A percentile compares a stretch with the other conserved stretches of the same genome.
Conservation (phyloP, 2,329 filamentous ascomycete genomes). For the Aureobasidium subglaciale region DNA sequence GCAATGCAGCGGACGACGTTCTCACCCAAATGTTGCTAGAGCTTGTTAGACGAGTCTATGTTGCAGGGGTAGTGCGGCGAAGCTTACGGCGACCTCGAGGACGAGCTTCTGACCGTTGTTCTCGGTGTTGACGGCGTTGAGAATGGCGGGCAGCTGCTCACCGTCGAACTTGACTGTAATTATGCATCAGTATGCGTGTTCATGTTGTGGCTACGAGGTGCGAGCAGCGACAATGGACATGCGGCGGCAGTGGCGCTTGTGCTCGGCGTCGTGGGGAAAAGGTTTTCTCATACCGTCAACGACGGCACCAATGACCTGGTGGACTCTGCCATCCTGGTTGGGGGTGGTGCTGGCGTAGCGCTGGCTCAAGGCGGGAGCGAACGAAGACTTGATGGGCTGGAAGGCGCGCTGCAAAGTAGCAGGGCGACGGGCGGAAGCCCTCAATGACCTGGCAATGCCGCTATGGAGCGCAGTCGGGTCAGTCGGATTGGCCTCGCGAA, state of each 20-base stretch:
- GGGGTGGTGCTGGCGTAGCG: constrained; percentile 54
- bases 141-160: constrained; percentile 89
- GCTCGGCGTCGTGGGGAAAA: constrained; percentile 17
- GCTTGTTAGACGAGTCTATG: constrained; percentile 22
- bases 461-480: constrained; percentile 41
- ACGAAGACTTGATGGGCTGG: constrained; percentile 50
- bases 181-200: not conserved
- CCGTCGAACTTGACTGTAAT: constrained; percentile 87
- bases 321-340: constrained; percentile 54
- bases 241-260: constrained; percentile 11
- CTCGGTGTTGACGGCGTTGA: constrained; percentile 87
- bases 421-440: constrained; percentile 53
- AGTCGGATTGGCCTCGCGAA: constrained; percentile 11
- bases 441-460: constrained; percentile 59
- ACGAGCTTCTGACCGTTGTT: constrained; percentile 93
- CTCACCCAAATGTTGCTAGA: constrained; percentile 97
- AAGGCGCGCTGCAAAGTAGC: constrained; percentile 49
- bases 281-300: constrained; percentile 71
- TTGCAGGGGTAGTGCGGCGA: constrained; percentile 23
- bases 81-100: constrained; percentile 87
- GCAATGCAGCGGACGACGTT: constrained; percentile 99
- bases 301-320: constrained; percentile 95
- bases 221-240: not conserved
- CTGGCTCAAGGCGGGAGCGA: constrained; percentile 52
- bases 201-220: not conserved